Percentiles rank a stretch among this genome's conserved stretches.
These are phyloP conservation scores for Starmerella stellata DNA, from an alignment of 805 yeast genomes.

Conservation along the genomic window DNA sequence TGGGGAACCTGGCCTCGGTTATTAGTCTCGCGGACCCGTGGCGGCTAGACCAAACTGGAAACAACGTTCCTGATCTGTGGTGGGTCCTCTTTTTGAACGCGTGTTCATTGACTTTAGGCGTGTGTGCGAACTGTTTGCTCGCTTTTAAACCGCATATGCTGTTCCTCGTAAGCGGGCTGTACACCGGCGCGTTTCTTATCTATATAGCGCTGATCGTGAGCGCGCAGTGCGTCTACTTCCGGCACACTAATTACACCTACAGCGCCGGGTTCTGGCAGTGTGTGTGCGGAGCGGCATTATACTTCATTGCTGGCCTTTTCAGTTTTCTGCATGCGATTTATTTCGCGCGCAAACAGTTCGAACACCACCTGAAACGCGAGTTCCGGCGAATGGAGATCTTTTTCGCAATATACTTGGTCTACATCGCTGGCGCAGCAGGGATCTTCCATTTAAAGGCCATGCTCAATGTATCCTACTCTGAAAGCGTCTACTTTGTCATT, in stretches of 20 bases:
- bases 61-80: conserved; percentile 5
- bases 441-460: conserved; percentile 29
- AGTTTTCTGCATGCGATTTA: conserved; percentile 30
- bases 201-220: conserved; percentile 34
- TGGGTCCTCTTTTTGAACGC: conserved; percentile 41
- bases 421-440: conserved; percentile 60
- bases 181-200: conserved; percentile 41
- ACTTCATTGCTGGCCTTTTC: conserved; percentile 31
- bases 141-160: conserved; percentile 48
- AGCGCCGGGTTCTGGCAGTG: conserved; percentile 72
- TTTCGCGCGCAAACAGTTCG: conserved; percentile 38
- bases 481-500: conserved; percentile 53
- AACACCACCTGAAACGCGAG: conserved; percentile 32
- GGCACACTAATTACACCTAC: conserved; percentile 16
- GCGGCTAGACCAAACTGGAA: conserved; percentile 6
- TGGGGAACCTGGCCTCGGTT: conserved; percentile 14
- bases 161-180: conserved; percentile 29
- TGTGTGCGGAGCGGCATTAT: conserved; percentile 42
- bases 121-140: conserved; percentile 49
- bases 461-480: conserved; percentile 36
- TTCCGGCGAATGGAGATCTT: conserved; percentile 63
- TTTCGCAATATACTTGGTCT: conserved; percentile 42
- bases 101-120: conserved; percentile 45
- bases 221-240: conserved; percentile 23
- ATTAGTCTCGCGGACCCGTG: conserved; percentile 14